Evolutionary conservation across 495 filamentous ascomycete species (phyloP).

Genomic region (Penicillium dipodomyicola): DNA sequence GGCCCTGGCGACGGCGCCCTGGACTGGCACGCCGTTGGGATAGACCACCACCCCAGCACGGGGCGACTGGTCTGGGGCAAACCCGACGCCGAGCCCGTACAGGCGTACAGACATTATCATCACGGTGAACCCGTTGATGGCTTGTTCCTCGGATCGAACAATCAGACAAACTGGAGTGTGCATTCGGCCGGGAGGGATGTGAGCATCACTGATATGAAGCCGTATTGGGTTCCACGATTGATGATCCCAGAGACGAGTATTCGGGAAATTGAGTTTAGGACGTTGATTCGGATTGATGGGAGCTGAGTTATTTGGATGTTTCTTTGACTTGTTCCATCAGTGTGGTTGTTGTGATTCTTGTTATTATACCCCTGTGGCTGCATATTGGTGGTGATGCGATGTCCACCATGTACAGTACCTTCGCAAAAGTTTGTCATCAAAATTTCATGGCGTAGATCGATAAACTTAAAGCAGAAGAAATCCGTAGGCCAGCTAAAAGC

Average conservation of each 20-base stretch:
- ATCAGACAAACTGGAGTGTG: slow-evolving; percentile 12
- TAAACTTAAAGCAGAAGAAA: too few species aligned
- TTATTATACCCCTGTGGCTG: neutral
- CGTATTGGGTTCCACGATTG: slow-evolving; percentile 17
- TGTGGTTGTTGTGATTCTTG: neutral
- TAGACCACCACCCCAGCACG: slow-evolving; percentile 9
- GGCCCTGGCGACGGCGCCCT: slow-evolving; percentile 7
- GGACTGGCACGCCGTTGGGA: slow-evolving; percentile 19
- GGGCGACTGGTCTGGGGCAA: slow-evolving; percentile 19
- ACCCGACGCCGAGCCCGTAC: neutral
- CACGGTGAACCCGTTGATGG: neutral
- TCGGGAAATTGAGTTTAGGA: slow-evolving; percentile 8
- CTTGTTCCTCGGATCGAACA: slow-evolving; percentile 15
- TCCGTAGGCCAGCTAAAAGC: too few species aligned
- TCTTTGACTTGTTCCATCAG: neutral
- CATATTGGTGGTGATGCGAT: neutral
- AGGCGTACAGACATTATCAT: slow-evolving; percentile 13
- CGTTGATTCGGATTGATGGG: slow-evolving; percentile 16
- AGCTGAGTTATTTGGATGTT: slow-evolving; percentile 1
- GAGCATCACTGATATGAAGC: slow-evolving; percentile 8
- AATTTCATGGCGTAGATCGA: too few species aligned
- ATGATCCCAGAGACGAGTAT: neutral
- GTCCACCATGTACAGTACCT: neutral
- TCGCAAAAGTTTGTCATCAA: neutral
- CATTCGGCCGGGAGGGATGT: slow-evolving; percentile 13